These are phyloP conservation scores for Tephrocybe sp. DNA, from an alignment of 768 basidiomycete species.

Conservation along the genomic window DNA sequence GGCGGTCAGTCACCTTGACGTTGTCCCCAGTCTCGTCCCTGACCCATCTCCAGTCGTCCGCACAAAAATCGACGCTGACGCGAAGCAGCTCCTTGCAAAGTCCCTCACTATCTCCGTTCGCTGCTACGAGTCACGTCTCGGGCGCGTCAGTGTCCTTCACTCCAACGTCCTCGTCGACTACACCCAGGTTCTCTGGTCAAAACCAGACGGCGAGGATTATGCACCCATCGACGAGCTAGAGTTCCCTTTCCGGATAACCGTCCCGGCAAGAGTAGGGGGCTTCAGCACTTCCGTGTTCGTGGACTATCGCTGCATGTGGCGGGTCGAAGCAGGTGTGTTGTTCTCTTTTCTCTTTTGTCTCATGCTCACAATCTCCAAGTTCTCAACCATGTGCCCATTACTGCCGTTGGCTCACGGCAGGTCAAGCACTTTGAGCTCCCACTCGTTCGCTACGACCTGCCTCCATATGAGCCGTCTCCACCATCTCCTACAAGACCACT, in stretches of 20 bases:
- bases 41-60: constrained; percentile 51
- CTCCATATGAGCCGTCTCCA: constrained; percentile 37
- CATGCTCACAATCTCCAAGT: constrained; percentile 40
- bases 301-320: constrained; percentile 80
- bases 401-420: constrained; percentile 67
- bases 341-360: constrained; percentile 7
- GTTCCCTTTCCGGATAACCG: constrained; percentile 66
- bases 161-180: constrained; percentile 72
- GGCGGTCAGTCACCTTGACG: constrained; percentile 50
- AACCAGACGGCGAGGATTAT: constrained; percentile 55
- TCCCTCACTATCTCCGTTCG: constrained; percentile 73
- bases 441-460: constrained; percentile 69
- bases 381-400: constrained; percentile 63
- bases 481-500: constrained; percentile 34
- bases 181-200: constrained; percentile 67
- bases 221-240: constrained; percentile 65
- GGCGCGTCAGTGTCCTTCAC: constrained; percentile 53
- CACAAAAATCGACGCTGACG: constrained; percentile 70
- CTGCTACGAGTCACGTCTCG: constrained; percentile 78
- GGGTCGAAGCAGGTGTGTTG: constrained; percentile 74
- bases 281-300: constrained; percentile 73
- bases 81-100: constrained; percentile 63
- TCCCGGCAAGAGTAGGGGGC: constrained; percentile 63
- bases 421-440: constrained; percentile 71
- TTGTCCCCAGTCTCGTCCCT: constrained; percentile 9